A percentile compares a stretch with the other conserved stretches of the same genome.
Evolutionary conservation across 1,284 basidiomycete species (phyloP).

Genomic region (Leccinum variabile): DNA sequence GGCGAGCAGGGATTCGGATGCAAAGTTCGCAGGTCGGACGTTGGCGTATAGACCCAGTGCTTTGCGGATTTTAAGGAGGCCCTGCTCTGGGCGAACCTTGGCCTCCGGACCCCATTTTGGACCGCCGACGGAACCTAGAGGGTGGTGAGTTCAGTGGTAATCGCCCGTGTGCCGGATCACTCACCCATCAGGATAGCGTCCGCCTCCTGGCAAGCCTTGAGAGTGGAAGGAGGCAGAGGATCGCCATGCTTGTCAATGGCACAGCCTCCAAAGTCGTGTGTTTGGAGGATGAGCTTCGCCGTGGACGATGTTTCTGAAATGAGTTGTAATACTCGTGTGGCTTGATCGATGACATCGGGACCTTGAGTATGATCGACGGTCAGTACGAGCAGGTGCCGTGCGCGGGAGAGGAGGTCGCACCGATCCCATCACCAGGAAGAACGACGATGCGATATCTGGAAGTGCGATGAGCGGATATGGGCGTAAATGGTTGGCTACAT

Average conservation of each 20-base stretch:
- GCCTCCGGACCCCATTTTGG: slow-evolving; percentile 96
- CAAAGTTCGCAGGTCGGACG: slow-evolving; percentile 95
- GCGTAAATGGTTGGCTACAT: slow-evolving; percentile 16
- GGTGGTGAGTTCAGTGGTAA: slow-evolving; percentile 6
- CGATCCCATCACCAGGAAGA: slow-evolving; percentile 96
- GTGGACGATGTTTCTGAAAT: slow-evolving; percentile 64
- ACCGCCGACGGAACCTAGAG: slow-evolving; percentile 88
- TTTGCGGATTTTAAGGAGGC: slow-evolving; percentile 91
- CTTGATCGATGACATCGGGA: slow-evolving; percentile 92
- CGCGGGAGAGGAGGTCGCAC: slow-evolving; percentile 42
- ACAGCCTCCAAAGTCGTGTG: slow-evolving; percentile 87
- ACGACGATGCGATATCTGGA: slow-evolving; percentile 82
- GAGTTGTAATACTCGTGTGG: slow-evolving; percentile 80
- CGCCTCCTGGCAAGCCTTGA: slow-evolving; percentile 84
- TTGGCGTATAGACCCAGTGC: slow-evolving; percentile 95
- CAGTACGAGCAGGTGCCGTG: not conserved
- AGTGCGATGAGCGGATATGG: slow-evolving; percentile 11
- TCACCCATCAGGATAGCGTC: slow-evolving; percentile 92
- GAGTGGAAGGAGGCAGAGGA: slow-evolving; percentile 83
- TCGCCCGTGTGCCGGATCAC: slow-evolving; percentile 18
- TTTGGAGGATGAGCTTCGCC: slow-evolving; percentile 73
- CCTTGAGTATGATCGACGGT: slow-evolving; percentile 49
- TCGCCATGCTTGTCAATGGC: slow-evolving; percentile 89
- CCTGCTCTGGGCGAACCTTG: slow-evolving; percentile 93
- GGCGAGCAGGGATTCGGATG: slow-evolving; percentile 85